Evolutionary conservation across 148 eudicot species (phyloP).

Genomic region (Gaultheria prostrata): DNA sequence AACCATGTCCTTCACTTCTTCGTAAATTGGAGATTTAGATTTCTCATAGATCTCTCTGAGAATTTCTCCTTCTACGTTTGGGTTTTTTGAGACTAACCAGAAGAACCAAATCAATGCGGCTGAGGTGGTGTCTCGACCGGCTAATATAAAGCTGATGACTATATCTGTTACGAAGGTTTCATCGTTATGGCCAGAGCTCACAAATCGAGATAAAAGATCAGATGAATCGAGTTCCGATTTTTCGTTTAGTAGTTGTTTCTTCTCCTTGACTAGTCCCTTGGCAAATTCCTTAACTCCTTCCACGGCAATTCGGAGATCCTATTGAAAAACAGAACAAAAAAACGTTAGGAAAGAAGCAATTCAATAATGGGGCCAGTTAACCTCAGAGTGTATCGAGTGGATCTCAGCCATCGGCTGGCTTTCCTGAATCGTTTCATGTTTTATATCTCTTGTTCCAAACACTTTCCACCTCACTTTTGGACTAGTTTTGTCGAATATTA

Average conservation of each 20-base stretch:
- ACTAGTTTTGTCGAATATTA: no score
- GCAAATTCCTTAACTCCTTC: constrained; percentile 16
- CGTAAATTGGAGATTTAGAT: background rate
- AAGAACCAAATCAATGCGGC: constrained; percentile 21
- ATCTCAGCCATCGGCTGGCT: no score
- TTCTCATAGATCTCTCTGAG: constrained; percentile 20
- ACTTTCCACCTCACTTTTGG: no score
- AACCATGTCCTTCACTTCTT: constrained; percentile 14
- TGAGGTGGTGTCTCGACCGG: constrained; percentile 30
- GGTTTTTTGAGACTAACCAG: constrained; percentile 22
- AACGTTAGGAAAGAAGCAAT: background rate
- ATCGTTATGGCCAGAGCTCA: constrained; percentile 19
- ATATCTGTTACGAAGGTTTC: constrained; percentile 21
- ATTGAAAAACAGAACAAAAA: background rate
- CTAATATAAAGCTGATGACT: constrained; percentile 29
- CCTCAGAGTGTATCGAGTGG: no score
- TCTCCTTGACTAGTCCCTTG: constrained; percentile 6
- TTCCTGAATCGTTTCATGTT: no score
- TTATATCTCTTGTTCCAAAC: no score
- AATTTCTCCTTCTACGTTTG: constrained; percentile 10
- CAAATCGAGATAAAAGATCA: constrained; percentile 26
- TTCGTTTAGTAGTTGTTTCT: constrained; percentile 7
- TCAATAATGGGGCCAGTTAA: background rate
- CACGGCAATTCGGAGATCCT: constrained; percentile 15
- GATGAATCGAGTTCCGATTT: background rate